phyloP scores from a whole-genome alignment of 202 grass and related monocot species.

The Dendrocalamus latiflorus region DNA sequence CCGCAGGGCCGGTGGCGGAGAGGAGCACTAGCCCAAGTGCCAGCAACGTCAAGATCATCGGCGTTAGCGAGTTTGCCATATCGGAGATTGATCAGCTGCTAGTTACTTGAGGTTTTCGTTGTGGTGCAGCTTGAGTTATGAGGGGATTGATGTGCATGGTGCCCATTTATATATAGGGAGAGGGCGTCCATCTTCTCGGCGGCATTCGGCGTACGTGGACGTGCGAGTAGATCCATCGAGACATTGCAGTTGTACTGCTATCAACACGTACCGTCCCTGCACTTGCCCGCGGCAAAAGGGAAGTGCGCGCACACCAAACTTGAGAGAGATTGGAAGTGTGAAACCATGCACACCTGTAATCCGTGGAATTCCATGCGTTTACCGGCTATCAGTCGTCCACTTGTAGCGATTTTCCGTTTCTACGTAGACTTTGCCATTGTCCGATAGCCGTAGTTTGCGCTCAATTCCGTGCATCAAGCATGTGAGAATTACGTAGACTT shows the following conservation, averaged over 20 bases:
- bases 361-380: background rate
- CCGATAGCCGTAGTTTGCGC: no score
- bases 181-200: background rate
- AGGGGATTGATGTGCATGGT: background rate
- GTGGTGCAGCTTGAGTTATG: background rate
- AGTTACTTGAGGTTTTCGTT: background rate
- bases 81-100: background rate
- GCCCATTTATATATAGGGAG: conserved; percentile 18
- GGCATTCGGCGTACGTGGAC: background rate
- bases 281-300: background rate
- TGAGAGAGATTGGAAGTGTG: background rate
- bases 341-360: background rate
- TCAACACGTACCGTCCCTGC: background rate
- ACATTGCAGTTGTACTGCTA: background rate
- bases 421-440: no score
- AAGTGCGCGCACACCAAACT: background rate
- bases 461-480: no score
- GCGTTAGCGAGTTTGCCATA: no score
- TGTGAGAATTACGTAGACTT: background rate
- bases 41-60: background rate
- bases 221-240: background rate
- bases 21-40: background rate
- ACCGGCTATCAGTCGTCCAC: background rate
- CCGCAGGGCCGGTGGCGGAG: background rate
- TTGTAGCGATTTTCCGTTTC: background rate